A percentile compares a stretch with the other conserved stretches of the same genome.
Evolutionary conservation across 257 asterid genomes (phyloP).

Genomic region (Euphrasia confusa): DNA sequence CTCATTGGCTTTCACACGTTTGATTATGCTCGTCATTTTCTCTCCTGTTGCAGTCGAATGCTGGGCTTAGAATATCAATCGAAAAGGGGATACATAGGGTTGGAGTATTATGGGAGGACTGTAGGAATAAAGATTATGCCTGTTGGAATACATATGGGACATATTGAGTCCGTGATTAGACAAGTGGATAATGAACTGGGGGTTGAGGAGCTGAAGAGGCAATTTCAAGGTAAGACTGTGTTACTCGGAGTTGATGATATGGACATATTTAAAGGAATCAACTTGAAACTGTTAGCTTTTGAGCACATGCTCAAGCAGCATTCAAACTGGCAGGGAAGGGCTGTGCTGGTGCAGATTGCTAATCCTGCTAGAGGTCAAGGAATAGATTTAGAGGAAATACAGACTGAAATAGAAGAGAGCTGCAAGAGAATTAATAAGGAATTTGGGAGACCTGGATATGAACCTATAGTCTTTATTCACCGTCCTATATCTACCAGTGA

Average conservation of each 20-base stretch:
- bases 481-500: conserved; percentile 62
- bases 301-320: conserved; percentile 81
- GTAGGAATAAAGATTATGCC: conserved; percentile 95
- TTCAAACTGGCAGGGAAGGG: conserved; percentile 74
- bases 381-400: conserved; percentile 59
- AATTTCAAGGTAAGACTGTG: conserved; percentile 70
- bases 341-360: conserved; percentile 80
- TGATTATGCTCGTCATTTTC: conserved; percentile 90
- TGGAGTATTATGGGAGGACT: conserved; percentile 88
- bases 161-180: conserved; percentile 70
- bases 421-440: conserved; percentile 58
- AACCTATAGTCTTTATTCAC: conserved; percentile 57
- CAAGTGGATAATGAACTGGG: conserved; percentile 63
- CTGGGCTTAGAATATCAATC: conserved; percentile 88
- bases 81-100: conserved; percentile 84
- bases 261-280: conserved; percentile 91
- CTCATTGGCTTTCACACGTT: conserved; percentile 93
- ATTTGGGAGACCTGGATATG: conserved; percentile 73
- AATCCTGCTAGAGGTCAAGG: conserved; percentile 85
- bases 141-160: conserved; percentile 86
- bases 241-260: conserved; percentile 86
- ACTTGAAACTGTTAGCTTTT: conserved; percentile 81
- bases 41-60: conserved; percentile 91
- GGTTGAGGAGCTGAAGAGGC: conserved; percentile 62
- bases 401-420: conserved; percentile 67